A percentile compares a stretch with the other conserved stretches of the same genome.
phyloP scores from a whole-genome alignment of 805 yeast genomes.

The Candida hungchunana region DNA sequence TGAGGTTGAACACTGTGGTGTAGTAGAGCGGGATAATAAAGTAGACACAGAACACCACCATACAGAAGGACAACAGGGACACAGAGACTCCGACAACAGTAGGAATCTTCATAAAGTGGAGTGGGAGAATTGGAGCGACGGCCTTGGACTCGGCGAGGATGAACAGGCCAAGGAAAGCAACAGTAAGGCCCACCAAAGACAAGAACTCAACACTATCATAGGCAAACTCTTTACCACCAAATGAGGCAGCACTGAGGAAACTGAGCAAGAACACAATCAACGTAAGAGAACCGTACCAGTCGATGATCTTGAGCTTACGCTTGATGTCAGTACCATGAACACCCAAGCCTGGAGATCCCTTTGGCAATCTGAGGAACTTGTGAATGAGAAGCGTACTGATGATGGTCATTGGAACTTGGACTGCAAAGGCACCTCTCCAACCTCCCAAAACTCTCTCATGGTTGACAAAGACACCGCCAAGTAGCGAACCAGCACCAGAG shows the following conservation, averaged over 20 bases:
- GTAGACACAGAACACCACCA: slow-evolving; percentile 37
- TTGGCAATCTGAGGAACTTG: slow-evolving; percentile 37
- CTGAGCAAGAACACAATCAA: slow-evolving; percentile 42
- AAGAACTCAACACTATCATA: slow-evolving; percentile 32
- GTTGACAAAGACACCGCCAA: slow-evolving; percentile 48
- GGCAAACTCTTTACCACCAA: slow-evolving; percentile 47
- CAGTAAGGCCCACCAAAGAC: slow-evolving; percentile 32
- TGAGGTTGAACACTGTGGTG: slow-evolving; percentile 48
- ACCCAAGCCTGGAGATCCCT: slow-evolving; percentile 52
- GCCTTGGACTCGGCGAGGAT: slow-evolving; percentile 39
- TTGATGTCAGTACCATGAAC: slow-evolving; percentile 36
- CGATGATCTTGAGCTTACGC: slow-evolving; percentile 51
- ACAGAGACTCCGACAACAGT: slow-evolving; percentile 62
- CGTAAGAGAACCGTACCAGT: slow-evolving; percentile 46
- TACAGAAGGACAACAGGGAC: slow-evolving; percentile 50
- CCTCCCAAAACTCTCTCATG: slow-evolving; percentile 40
- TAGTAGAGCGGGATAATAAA: slow-evolving; percentile 62
- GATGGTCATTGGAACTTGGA: slow-evolving; percentile 50
- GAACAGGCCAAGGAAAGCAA: slow-evolving; percentile 37
- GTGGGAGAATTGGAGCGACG: slow-evolving; percentile 59
- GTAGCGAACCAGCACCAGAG: slow-evolving; percentile 63
- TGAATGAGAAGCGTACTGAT: slow-evolving; percentile 38
- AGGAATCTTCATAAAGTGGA: slow-evolving; percentile 48
- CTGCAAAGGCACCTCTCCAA: slow-evolving; percentile 44
- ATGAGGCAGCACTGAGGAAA: slow-evolving; percentile 46